Evolutionary conservation across 163 green algal species (phyloP).

Genomic region (Smithsoniella earleae): DNA sequence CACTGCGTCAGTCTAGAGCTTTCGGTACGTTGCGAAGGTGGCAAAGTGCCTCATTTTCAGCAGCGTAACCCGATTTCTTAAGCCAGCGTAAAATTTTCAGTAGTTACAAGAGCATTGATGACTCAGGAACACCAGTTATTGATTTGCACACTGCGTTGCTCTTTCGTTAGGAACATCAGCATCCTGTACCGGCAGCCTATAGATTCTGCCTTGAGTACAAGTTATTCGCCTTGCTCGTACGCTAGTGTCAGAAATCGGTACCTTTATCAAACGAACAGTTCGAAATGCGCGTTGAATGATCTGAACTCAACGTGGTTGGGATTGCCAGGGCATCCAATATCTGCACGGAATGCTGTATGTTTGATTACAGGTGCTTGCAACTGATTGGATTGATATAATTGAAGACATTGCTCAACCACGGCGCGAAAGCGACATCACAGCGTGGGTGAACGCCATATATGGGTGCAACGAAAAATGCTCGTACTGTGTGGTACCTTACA

Average conservation of each 20-base stretch:
- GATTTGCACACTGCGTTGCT: too few relatives aligned
- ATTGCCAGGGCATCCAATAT: not conserved
- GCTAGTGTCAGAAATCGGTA: not conserved
- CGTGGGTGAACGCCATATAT: constrained; percentile 96
- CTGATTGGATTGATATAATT: constrained; percentile 54
- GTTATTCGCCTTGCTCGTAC: not conserved
- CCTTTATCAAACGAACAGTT: too few relatives aligned
- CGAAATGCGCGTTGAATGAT: too few relatives aligned
- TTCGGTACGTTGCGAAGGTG: too few relatives aligned
- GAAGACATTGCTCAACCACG: constrained; percentile 83
- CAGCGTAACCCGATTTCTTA: too few relatives aligned
- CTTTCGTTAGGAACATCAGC: too few relatives aligned
- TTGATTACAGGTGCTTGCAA: constrained; percentile 25
- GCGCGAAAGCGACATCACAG: constrained; percentile 76
- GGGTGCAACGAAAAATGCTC: constrained; percentile 96
- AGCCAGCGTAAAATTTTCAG: too few relatives aligned
- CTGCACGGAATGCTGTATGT: not conserved
- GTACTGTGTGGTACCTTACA: constrained; percentile 95
- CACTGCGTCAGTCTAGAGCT: too few relatives aligned
- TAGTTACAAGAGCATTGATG: too few relatives aligned
- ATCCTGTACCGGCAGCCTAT: not conserved
- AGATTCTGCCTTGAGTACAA: not conserved
- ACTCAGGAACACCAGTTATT: too few relatives aligned
- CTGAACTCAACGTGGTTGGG: not conserved
- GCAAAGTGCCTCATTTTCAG: too few relatives aligned